Evolutionary conservation across 2,329 filamentous ascomycete species (phyloP).

Genomic region (Diaporthe sp.): DNA sequence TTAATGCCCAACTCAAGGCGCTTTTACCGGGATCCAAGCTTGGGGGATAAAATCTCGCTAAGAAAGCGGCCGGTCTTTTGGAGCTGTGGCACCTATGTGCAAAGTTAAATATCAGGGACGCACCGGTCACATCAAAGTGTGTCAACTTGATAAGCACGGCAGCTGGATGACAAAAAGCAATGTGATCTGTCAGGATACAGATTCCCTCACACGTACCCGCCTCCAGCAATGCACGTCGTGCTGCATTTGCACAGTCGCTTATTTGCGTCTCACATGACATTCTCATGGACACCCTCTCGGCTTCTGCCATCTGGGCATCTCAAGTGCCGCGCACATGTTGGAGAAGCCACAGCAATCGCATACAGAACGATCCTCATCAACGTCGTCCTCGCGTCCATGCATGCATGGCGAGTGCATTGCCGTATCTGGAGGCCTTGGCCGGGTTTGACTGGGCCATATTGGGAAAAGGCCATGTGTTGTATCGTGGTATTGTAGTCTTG

Average conservation of each 20-base stretch:
- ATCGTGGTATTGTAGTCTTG: no score
- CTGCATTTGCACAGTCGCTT: not conserved
- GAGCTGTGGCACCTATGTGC: not conserved
- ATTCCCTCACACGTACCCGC: not conserved
- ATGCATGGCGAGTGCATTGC: conserved; percentile 13
- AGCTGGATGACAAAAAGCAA: not conserved
- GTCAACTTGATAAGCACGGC: conserved; percentile 14
- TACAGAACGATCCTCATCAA: not conserved
- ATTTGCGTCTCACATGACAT: not conserved
- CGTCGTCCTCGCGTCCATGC: not conserved
- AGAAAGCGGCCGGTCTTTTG: not conserved
- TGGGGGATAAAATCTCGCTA: not conserved
- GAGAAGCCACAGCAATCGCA: not conserved
- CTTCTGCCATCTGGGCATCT: not conserved
- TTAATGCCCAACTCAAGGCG: conserved; percentile 1
- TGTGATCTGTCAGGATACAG: not conserved
- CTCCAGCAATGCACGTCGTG: not conserved
- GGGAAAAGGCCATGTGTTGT: conserved; percentile 22
- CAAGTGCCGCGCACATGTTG: not conserved
- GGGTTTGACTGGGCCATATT: conserved; percentile 6
- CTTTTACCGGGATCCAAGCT: conserved; percentile 14
- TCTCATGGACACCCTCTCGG: not conserved
- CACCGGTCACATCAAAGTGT: not conserved
- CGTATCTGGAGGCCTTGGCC: conserved; percentile 19
- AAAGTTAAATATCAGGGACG: conserved; percentile 29